A percentile compares a stretch with the other conserved stretches of the same genome.
These are phyloP conservation scores for Silene latifolia DNA, from an alignment of 148 eudicot genomes.

Conservation along the genomic window DNA sequence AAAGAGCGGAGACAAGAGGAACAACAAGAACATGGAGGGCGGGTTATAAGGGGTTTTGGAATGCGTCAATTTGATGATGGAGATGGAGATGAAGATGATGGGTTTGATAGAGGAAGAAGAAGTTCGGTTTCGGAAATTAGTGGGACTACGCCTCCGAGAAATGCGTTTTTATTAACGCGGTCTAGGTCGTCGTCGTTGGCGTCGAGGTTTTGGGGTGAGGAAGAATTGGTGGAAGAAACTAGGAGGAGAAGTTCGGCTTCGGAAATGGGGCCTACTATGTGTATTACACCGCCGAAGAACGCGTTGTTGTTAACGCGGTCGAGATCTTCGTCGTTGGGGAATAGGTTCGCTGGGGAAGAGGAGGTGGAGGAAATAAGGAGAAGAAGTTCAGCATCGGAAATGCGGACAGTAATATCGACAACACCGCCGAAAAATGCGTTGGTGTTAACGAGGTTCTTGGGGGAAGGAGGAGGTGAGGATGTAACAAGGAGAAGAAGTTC, in stretches of 20 bases:
- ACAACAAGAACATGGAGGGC: too few relatives aligned
- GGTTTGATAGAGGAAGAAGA: slow-evolving; percentile 8
- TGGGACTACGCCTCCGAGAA: neutral
- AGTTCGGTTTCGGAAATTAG: neutral
- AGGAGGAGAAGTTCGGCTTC: neutral
- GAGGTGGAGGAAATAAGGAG: neutral
- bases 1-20: neutral
- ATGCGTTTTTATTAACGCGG: neutral
- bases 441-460: slow-evolving; percentile 41
- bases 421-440: slow-evolving; percentile 63
- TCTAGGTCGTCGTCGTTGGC: neutral
- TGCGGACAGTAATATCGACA: neutral
- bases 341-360: neutral
- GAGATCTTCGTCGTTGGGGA: neutral
- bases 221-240: neutral
- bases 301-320: neutral
- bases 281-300: neutral
- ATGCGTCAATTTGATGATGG: neutral
- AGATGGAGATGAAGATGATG: neutral
- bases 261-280: neutral
- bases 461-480: slow-evolving; percentile 3
- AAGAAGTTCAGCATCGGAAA: neutral
- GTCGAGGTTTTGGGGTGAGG: slow-evolving; percentile 4
- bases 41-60: too few relatives aligned
- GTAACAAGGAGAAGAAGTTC: neutral